These are phyloP conservation scores for Paracoccidioides brasiliensis DNA, from an alignment of 2,329 filamentous ascomycete genomes.

Conservation along the genomic window DNA sequence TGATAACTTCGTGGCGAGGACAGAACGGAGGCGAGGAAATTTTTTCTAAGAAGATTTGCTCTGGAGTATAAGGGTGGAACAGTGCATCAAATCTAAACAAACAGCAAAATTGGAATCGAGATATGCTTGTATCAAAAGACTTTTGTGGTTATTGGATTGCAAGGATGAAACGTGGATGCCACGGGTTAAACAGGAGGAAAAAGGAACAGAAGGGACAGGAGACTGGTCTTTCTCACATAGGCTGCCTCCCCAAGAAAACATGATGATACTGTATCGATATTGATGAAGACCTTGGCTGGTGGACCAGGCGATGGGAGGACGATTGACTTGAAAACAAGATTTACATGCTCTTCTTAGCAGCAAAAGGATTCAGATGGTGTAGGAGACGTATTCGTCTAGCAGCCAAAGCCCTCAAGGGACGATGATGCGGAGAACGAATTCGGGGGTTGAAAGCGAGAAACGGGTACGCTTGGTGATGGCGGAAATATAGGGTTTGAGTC, in stretches of 20 bases:
- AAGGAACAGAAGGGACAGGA: neutral
- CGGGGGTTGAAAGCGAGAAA: neutral
- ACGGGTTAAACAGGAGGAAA: neutral
- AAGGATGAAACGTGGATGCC: neutral
- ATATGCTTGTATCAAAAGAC: neutral
- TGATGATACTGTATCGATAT: constrained; percentile 1
- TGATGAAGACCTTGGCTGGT: neutral
- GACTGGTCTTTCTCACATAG: constrained; percentile 8
- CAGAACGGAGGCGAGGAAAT: too few relatives aligned
- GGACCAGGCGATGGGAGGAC: constrained; percentile 2
- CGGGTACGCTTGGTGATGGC: neutral
- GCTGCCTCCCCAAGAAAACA: constrained; percentile 12
- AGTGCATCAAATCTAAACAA: too few relatives aligned
- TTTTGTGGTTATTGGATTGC: neutral
- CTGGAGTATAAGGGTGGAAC: too few relatives aligned
- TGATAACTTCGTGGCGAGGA: neutral
- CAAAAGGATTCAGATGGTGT: neutral
- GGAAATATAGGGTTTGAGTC: neutral
- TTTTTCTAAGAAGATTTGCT: neutral
- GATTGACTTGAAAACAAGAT: neutral
- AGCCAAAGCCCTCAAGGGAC: neutral
- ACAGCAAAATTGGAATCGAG: neutral
- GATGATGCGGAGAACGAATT: neutral
- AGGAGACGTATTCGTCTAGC: neutral
- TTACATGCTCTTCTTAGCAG: neutral